Evolutionary conservation across 2,329 filamentous ascomycete species (phyloP).

Genomic region (Tolypocladium nubicola): DNA sequence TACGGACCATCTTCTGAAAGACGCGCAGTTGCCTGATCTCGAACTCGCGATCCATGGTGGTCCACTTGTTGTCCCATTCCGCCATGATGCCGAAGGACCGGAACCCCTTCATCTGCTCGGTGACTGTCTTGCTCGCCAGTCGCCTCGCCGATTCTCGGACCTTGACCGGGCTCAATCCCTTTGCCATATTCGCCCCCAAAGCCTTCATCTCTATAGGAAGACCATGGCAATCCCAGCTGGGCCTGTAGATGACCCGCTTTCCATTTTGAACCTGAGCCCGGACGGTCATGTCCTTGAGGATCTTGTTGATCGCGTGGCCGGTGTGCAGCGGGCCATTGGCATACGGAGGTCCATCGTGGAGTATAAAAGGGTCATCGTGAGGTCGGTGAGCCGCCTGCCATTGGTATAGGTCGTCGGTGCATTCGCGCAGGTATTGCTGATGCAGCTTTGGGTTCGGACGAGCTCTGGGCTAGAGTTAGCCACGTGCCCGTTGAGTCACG

Average conservation of each 20-base stretch:
- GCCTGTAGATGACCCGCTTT: slow-evolving; percentile 63
- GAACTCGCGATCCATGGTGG: slow-evolving; percentile 67
- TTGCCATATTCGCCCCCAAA: slow-evolving; percentile 44
- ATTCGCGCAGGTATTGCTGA: slow-evolving; percentile 57
- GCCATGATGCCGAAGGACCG: slow-evolving; percentile 67
- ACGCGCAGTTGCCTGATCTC: slow-evolving; percentile 66
- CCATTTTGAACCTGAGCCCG: slow-evolving; percentile 70
- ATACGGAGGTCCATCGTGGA: slow-evolving; percentile 95
- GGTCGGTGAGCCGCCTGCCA: slow-evolving; percentile 63
- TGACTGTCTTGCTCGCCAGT: slow-evolving; percentile 58
- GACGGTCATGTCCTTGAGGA: slow-evolving; percentile 88
- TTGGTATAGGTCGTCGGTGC: slow-evolving; percentile 77
- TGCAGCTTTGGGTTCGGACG: slow-evolving; percentile 39
- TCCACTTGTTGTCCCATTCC: slow-evolving; percentile 69
- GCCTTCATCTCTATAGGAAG: slow-evolving; percentile 96
- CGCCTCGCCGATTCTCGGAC: slow-evolving; percentile 54
- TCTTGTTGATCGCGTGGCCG: slow-evolving; percentile 93
- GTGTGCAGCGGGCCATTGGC: slow-evolving; percentile 88
- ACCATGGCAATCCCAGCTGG: slow-evolving; percentile 97
- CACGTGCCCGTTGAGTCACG: not conserved
- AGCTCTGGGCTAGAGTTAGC: slow-evolving; percentile 25
- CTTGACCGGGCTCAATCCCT: slow-evolving; percentile 39
- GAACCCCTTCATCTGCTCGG: slow-evolving; percentile 65
- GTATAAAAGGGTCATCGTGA: slow-evolving; percentile 54
- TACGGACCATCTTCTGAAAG: slow-evolving; percentile 64